Base-by-base conservation (phyloP, 2,329 filamentous ascomycete genomes). In the Trichoderma harzianum region DNA sequence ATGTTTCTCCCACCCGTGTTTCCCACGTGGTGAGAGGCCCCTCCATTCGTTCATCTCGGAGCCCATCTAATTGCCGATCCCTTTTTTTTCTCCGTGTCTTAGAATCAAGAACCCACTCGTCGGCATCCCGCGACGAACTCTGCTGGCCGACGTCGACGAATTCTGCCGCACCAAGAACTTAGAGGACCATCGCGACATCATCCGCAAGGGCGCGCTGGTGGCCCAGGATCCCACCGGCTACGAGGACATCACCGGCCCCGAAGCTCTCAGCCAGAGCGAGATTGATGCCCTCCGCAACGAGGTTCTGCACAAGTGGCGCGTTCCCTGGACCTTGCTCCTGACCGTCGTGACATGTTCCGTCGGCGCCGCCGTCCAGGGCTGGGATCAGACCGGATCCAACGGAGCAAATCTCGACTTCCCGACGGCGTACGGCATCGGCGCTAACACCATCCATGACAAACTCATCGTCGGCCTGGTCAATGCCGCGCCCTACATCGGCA, bases 141-240 rank as follows among this genome's bases (percentile, higher is more conserved):
- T 90, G 8, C 80, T 90, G 69, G 77, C 78, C 47, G 83, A 89
- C 66, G 90, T 90, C 36, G 85, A 89, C 66, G 83, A 83, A n/a
- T 93, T 92, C 76, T 91, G 90, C 51, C 82, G 83, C 16, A 81
- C 86, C 55, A 87, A 91, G 75, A 85, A 85, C 28, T 84, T 94
- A 30, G 80, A 82, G 2, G 87, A 91, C 69, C 85, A 91, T 74
- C 81, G 89, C 3, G 81, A 83, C 4, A 78, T 91, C 18, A 84
- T 94, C 66, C 84, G 87, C 66, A 91, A 91, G 76, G 93, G 92
- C 39, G 93, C 92, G 4, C 84, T 95, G 12, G 87, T 94, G 21
- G 93, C 93, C 3, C 91, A 93, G 78, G 89, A 91, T 75, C 92
- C 92, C 0, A 82, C 83, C 10, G 84, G 85, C 34, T 92, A 83